Base-by-base conservation (phyloP, 306 rosid genomes). In the Rubus parviflorus region DNA sequence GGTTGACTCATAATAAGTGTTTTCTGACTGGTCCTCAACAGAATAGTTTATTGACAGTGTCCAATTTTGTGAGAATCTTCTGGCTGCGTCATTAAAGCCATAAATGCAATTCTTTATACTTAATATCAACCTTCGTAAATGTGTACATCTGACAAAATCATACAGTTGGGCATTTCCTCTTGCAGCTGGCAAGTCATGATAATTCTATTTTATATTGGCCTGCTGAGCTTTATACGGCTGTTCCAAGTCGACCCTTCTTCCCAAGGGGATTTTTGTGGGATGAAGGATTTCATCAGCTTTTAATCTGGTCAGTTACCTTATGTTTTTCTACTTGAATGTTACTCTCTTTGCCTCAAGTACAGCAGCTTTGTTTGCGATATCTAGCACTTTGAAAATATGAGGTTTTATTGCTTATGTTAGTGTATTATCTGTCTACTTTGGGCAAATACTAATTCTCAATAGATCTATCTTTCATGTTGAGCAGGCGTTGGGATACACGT, bases 211-310 rank as follows among this genome's bases (percentile, higher is more conserved):
- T 79, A 15, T 95, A 95, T 77, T 95, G 99, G 99, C 96, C 97
- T 38, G 94, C 97, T 43, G 97, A 95, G 88, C 97, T 95, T 81
- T 95, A 89, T 84, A 86, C 99, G 35, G 96, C 97, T 73, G 97
- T 92, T 78, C 99, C 99, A 76, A 87, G 99, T 85, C 93, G 99
- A 60, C 84, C 99, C 30, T 83, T 89, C 84, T 95, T 92, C 81
- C 99, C 99, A 40, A 92, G 99, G 86, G 99, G 99, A 76, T 95
- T 95, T 85, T 83, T 95, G 85, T 95, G 99, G 97, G 97, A 92
- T 80, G 99, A 95, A 88, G 99, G 99, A 65, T 95, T 95, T 83
- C 99, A 95, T 87, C 97, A 92, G 83, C 96, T 95, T 61, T 58
- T 95, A 77, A 89, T 95, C 81, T 87, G 97, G 99, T 91, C 72